Base-by-base conservation (phyloP, 2,329 filamentous ascomycete species). In the Aspergillus novoparasiticus region DNA sequence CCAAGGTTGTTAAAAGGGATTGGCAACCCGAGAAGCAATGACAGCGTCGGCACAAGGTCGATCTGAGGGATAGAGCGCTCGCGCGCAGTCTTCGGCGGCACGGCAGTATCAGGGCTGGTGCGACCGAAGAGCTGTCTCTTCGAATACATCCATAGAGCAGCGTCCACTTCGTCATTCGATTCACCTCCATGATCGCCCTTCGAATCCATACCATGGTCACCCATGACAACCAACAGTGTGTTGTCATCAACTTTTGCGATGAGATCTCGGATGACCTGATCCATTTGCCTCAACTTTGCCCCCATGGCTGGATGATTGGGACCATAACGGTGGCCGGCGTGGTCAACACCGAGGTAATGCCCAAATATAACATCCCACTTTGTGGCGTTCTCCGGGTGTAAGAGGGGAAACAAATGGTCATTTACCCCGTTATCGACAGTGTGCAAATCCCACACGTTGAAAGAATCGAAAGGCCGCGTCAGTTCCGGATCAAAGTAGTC, bases 131-230 rank as follows among this genome's bases (percentile, higher is more conserved):
- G 78, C 0, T 89, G 88, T 69, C 87, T 89, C 77, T 94, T 96
- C 1, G 95, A 96, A 77, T 98, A 99, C 93, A 99, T 96, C 94
- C 95, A 99, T 54, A 99, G 79, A 2, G 95, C 93, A 61, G 95
- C 93, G 77, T 99, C 89, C 8, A 99, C 87, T 76, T 99, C 95
- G 67, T 98, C 93, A 69, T 97, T 92, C 36, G 94, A 97, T 81
- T 99, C 95, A 60, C 95, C 95, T n/a, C 95, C 95, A 74, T 99
- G 95, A 69, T 99, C 95, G 21, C 95, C 95, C 80, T 99, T 98
- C 64, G 87, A 83, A 77, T 99, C 95, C 95, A 99, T 99, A 12
- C 95, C 95, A 74, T 99, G 95, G 75, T 99, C 95, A n/a, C 95
- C 95, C 93, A 99, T 96, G 16, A 99, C 91, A 23, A 99, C 88